Base-by-base conservation (phyloP, 148 eudicot species). In the Amaranthus cruentus region DNA sequence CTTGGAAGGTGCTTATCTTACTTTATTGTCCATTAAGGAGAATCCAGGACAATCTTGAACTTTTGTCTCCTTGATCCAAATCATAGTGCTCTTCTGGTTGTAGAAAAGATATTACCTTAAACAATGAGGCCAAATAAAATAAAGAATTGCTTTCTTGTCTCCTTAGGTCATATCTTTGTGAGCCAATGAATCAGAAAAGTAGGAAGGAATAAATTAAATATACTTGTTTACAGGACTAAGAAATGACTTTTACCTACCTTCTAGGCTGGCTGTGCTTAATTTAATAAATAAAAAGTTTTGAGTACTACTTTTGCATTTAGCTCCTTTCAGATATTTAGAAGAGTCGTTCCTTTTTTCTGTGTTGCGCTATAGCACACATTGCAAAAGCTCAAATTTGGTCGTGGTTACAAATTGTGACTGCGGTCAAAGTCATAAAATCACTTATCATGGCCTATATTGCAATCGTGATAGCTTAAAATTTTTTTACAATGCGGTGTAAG, bases 201-300 rank as follows among this genome's bases (percentile, higher is more conserved):
- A 56, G 21, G 54, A 44, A 62, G 50, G 51, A 74, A 66, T 66
- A 11, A 4, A 18, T 75, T 66, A 38, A 64, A 65, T 65, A 46
- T 58, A 14, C 58, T 70, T 49, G 65, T 47, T 55, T 47, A 51
- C 53, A 60, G 46, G 73, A 44, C 55, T 68, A 55, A 71, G 69
- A 59, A 55, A 68, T 55, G 70, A 66, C 74, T 42, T 72, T 80
- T 72, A 47, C 74, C 71, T 76, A 68, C 58, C 10, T 42, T 62
- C 51, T 69, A 55, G 21, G 43, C 60, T 62, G 61, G 59, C 28
- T 59, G 62, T 66, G 13, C 64, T 66, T 80, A 57, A 57, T 65
- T 4, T 56, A 71, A 59, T 65, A 48, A 4, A 11, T 51, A 6
- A 62, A 28, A 47, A 42, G 5, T 76, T 76, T 38, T 47, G 8